phyloP scores from a whole-genome alignment of 2,329 filamentous ascomycete species.

The Bisporella sp. region DNA sequence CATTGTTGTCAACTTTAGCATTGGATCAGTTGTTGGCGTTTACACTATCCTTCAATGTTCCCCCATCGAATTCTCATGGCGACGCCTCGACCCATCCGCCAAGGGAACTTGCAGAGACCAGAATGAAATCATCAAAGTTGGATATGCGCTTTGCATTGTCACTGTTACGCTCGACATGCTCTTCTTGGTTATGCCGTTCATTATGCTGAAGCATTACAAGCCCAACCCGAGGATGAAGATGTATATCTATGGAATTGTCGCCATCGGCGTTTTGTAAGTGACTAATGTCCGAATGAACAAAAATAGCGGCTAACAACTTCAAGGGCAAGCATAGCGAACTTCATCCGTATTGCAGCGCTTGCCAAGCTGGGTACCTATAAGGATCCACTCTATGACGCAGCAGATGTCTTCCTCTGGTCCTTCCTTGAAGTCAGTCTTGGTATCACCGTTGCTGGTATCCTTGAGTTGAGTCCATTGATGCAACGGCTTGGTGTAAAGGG shows the following conservation, averaged over 20 bases:
- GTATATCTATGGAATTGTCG: conserved; percentile 15
- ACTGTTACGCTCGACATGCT: conserved; percentile 17
- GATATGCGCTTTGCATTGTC: conserved; percentile 13
- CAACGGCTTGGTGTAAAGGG: conserved; percentile 8
- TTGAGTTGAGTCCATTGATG: conserved; percentile 16
- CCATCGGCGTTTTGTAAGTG: conserved; percentile 14
- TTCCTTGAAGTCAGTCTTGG: conserved; percentile 17
- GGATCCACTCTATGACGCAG: conserved; percentile 17
- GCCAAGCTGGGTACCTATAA: conserved; percentile 11
- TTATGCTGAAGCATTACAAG: conserved; percentile 53
- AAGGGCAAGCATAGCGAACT: conserved; percentile 18
- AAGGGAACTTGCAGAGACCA: conserved; percentile 11
- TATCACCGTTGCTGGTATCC: conserved; percentile 14
- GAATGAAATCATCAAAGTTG: conserved; percentile 10
- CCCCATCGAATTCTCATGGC: conserved; percentile 14
- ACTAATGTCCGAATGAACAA: background rate
- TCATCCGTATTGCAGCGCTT: conserved; percentile 16
- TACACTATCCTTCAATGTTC: conserved; percentile 14
- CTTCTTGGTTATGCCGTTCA: conserved; percentile 83
- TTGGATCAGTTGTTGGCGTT: conserved; percentile 7
- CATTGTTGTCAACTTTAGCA: conserved; percentile 12
- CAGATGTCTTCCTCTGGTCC: conserved; percentile 18
- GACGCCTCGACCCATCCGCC: conserved; percentile 7
- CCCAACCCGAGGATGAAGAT: conserved; percentile 7
- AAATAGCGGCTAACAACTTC: conserved; percentile 3